Conservation (phyloP, 225 moss, liverwort and hornwort genomes). For the Physcomitrium patens region DNA sequence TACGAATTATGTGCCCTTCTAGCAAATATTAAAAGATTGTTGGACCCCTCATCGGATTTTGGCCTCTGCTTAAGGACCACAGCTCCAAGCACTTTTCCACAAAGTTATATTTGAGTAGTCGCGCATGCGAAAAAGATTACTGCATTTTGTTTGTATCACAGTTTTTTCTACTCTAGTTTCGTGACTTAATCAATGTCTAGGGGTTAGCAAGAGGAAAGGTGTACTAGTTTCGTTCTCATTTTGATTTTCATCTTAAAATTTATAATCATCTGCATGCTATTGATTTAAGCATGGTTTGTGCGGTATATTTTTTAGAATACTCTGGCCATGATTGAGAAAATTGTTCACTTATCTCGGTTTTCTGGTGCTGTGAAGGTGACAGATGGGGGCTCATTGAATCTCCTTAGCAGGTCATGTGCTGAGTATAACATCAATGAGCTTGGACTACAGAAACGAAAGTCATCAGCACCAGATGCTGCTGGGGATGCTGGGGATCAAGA, state of each 20-base stretch:
- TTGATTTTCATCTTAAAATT: background rate
- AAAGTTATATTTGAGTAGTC: too few species aligned
- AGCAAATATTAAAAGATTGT: background rate
- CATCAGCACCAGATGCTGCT: conserved; percentile 64
- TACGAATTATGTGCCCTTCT: too few species aligned
- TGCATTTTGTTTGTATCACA: background rate
- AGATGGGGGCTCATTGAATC: conserved; percentile 91
- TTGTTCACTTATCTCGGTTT: conserved; percentile 14
- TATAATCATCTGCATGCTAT: background rate
- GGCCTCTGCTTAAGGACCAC: background rate
- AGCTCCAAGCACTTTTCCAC: background rate
- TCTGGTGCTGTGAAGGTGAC: conserved; percentile 73
- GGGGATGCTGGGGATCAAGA: conserved; percentile 82
- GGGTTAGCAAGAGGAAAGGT: background rate
- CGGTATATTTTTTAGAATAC: background rate
- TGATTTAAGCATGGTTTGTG: background rate
- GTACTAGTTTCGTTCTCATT: background rate
- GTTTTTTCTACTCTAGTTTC: background rate
- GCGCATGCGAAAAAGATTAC: too few species aligned
- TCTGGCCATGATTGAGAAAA: background rate
- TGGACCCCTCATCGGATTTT: too few species aligned
- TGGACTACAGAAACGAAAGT: conserved; percentile 92
- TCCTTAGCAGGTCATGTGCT: conserved; percentile 95
- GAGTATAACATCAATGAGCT: conserved; percentile 99
- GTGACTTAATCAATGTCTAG: background rate